Evolutionary conservation across 2,329 filamentous ascomycete genomes (phyloP).

Genomic region (Penicillium sp.): DNA sequence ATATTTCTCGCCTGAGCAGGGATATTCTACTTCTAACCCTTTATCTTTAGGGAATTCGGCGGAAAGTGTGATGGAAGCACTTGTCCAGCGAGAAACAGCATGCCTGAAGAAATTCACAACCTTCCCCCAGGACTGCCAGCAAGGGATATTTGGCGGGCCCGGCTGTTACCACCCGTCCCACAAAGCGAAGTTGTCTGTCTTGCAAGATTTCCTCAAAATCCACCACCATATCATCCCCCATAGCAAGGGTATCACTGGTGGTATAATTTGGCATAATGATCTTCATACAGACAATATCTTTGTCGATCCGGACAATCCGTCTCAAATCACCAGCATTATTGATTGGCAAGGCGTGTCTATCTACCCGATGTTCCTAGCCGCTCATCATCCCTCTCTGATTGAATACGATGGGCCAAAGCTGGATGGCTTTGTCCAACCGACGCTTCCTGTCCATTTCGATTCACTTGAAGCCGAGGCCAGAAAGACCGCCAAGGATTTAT

Average conservation of each 20-base stretch:
- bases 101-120: constrained; percentile 10
- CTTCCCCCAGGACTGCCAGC: constrained; percentile 12
- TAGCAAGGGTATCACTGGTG: constrained; percentile 16
- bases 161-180: constrained; percentile 24
- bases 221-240: constrained; percentile 23
- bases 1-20: neutral
- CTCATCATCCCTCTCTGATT: constrained; percentile 24
- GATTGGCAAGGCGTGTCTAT: constrained; percentile 33
- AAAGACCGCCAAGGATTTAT: constrained; percentile 11
- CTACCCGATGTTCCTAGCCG: constrained; percentile 27
- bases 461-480: constrained; percentile 8
- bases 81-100: constrained; percentile 13
- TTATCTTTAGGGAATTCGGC: constrained; percentile 6
- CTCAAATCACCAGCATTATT: constrained; percentile 30
- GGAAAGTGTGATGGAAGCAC: constrained; percentile 8
- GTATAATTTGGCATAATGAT: constrained; percentile 31
- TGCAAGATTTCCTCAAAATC: constrained; percentile 27
- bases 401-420: constrained; percentile 19
- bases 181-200: constrained; percentile 23
- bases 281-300: constrained; percentile 34
- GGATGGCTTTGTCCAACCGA: constrained; percentile 11
- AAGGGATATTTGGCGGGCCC: constrained; percentile 22
- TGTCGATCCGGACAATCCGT: constrained; percentile 24
- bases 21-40: neutral
- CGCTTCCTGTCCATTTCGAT: constrained; percentile 10